Evolutionary conservation across 163 green algal genomes (phyloP), one percentile per base, ranked within the genome.

Genomic region (Chlamydomonas reinhardtii): DNA sequence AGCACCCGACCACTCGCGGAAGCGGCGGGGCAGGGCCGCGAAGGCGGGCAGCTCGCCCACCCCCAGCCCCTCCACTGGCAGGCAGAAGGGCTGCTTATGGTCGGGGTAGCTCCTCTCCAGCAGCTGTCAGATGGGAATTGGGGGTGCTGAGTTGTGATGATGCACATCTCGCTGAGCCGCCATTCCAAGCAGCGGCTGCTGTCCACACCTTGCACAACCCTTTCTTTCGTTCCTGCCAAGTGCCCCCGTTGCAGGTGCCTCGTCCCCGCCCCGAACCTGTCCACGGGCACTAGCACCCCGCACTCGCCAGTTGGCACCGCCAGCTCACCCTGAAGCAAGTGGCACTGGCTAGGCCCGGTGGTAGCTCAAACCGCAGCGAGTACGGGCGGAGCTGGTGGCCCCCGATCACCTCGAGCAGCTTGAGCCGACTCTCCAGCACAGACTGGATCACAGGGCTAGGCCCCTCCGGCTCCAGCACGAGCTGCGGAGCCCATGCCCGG

Each of bases 271-370:
- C n/a, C n/a, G n/a, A n/a, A n/a, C n/a, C n/a, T n/a, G n/a, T n/a
- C n/a, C n/a, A n/a, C n/a, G n/a, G n/a, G n/a, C n/a, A n/a, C n/a
- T n/a, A n/a, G n/a, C n/a, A n/a, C n/a, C n/a, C n/a, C n/a, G n/a
- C n/a, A n/a, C n/a, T n/a, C n/a, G n/a, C n/a, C n/a, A n/a, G n/a
- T n/a, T n/a, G n/a, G n/a, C n/a, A n/a, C n/a, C n/a, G n/a, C n/a
- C n/a, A n/a, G n/a, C 48, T 35, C 17, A 83, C 76, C 37, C 64
- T 74, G 76, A 83, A 83, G 76, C 76, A 83, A 17, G 48, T 56
- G 1, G 14, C 48, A 17, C 52, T 17, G 17, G 61, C 64, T 19
- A 34, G 14, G 6, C 62, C 76, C 19, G 76, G 12, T 19, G 76
- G 76, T 9, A 83, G 76, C 11, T 74, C 37, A 1, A 83, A 29